Base-by-base conservation (phyloP, 441 rosid genomes). In the Bocquillonia castaneifolia region DNA sequence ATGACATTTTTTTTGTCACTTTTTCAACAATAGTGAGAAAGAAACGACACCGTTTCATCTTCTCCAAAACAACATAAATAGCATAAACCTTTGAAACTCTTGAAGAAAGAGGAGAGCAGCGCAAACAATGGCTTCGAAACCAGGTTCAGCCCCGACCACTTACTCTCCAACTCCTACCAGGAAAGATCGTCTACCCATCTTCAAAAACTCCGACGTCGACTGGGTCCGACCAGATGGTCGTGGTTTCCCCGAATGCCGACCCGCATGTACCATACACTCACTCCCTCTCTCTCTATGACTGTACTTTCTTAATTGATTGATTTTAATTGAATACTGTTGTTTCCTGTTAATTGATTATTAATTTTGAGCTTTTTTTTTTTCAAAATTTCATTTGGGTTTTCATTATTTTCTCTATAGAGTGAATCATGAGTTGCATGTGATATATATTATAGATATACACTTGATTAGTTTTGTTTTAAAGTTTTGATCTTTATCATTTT, bases 151-250 rank as follows among this genome's bases (percentile, higher is more conserved):
- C 56, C 80, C 93, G 34, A 60, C 86, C 61, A 92, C 92, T 5
- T 92, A 86, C 75, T 79, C 96, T 23, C 96, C 91, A 3, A 47
- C 82, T 48, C 77, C 76, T 26, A 67, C 76, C 63, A 75, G 62
- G 28, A 88, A 80, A 72, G 59, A 70, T 59, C 76, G 79, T 3
- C 81, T 75, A 14, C 83, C 83, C 40, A 58, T 84, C 61, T 85
- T 77, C 74, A 75, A 77, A n/a, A 78, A 72, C 52, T 68, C 82
- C 29, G 97, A 85, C 70, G 81, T 77, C 76, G 92, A 93, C 65
- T 91, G 97, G 97, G 79, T 82, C 28, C 89, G 98, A 68, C 95
- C 97, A 26, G 98, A 91, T 64, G 92, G 89, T 71, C 97, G 98
- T 17, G 81, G 83, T 59, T 88, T 91, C 82, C 93, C 80, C 60